phyloP scores from a whole-genome alignment of 495 filamentous ascomycete genomes.

The Trichoderma reesei region DNA sequence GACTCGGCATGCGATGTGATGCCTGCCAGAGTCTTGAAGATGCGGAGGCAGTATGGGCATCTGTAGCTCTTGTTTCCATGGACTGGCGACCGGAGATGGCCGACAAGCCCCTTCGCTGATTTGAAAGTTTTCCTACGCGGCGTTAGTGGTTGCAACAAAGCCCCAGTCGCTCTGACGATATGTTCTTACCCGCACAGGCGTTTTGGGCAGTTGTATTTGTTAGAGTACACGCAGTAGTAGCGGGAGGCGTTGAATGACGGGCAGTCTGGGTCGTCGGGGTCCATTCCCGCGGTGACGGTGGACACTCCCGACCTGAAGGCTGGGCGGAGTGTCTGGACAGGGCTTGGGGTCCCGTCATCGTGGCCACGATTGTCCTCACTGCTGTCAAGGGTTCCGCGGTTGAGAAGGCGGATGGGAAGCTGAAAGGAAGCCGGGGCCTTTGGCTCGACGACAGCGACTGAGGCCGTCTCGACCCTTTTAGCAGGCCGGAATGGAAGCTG shows the following conservation, averaged over 20 bases:
- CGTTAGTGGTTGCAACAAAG: not conserved
- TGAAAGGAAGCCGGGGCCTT: not conserved
- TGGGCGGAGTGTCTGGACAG: not conserved
- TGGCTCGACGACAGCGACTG: not conserved
- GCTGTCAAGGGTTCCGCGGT: no score
- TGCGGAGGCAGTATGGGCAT: constrained; percentile 8
- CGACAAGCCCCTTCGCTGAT: not conserved
- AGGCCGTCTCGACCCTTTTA: not conserved
- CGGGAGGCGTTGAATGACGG: not conserved
- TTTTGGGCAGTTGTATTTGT: constrained; percentile 6
- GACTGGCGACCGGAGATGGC: not conserved
- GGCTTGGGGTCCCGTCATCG: not conserved
- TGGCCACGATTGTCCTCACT: not conserved
- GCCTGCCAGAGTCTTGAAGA: constrained; percentile 3
- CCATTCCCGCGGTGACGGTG: not conserved
- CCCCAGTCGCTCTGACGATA: not conserved
- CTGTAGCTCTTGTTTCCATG: constrained; percentile 1
- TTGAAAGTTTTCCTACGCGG: constrained; percentile 7
- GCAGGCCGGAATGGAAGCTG: not conserved
- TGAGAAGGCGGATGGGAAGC: not conserved
- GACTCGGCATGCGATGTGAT: not conserved
- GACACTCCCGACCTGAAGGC: not conserved
- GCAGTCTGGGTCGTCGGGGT: not conserved
- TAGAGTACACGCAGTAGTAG: not conserved
- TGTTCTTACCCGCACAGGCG: constrained; percentile 5